Base-by-base conservation (phyloP, 2,329 filamentous ascomycete species). In the Colletotrichum lupini region DNA sequence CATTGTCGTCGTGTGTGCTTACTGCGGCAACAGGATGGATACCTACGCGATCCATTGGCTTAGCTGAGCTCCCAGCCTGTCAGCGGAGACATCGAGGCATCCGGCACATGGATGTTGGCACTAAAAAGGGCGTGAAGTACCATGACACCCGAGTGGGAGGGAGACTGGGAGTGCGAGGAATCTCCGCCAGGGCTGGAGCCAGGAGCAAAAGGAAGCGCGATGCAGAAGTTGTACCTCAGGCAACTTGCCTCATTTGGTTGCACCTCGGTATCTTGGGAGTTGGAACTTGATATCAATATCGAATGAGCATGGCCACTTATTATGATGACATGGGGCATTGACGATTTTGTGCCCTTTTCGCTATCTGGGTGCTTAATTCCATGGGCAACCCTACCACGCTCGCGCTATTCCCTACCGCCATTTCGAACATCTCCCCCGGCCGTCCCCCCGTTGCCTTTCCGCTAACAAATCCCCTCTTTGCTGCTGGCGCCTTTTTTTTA, bases 281-380 rank as follows among this genome's bases (percentile, higher is more conserved):
- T 64, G 59, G 67, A 49, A 59, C 28, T 70, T 49, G 70, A 73
- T 65, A 70, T 70, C 70, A 56, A 65, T 65, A 57, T 73, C 60
- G 46, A 61, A 56, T 55, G 46, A 52, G 70, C 56, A 70, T 64
- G 67, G 32, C 67, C 67, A 66, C 59, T 64, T 69, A 58, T 63
- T 63, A 58, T 62, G 37, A 72, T 69, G 66, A 64, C 66, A 63
- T 59, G 53, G 59, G 69, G 37, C 42, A 59, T 28, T 42, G 26
- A 28, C 22, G 49, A 62, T 49, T 68, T 37, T 68, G 35, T 56
- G 62, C 56, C 26, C 19, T 19, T 57, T 19, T 24, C 28, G 30
- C n/a, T 24, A 9, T 49, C 12, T 26, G n/a, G 16, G 16, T 55
- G n/a, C 32, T 24, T 35, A 28, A 19, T 56, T 37, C 52, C 69